phyloP scores from a whole-genome alignment of 2,329 filamentous ascomycete genomes.

The Fonsecaea nubica region DNA sequence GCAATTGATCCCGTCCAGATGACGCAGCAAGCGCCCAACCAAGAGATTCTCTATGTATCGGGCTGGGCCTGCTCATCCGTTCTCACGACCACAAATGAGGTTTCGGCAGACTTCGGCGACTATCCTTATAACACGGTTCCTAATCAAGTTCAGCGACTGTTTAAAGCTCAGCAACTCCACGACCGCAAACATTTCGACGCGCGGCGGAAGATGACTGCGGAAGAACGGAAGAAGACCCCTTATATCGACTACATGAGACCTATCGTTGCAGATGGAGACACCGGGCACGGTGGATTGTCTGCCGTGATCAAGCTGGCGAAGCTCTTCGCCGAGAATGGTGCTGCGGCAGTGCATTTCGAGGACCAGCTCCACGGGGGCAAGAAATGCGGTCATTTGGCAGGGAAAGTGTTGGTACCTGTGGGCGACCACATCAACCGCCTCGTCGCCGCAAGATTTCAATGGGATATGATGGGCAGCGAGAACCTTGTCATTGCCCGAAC shows the following conservation, averaged over 20 bases:
- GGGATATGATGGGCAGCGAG: constrained; percentile 97
- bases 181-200: constrained; percentile 94
- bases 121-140: constrained; percentile 99
- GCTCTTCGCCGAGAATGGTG: constrained; percentile 95
- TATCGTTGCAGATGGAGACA: constrained; percentile 96
- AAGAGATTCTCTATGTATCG: constrained; percentile 94
- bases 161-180: constrained; percentile 96
- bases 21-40: constrained; percentile 96
- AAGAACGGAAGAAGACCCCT: constrained; percentile 75
- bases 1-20: constrained; percentile 99
- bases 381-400: constrained; percentile 95
- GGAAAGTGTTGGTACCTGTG: constrained; percentile 91
- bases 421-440: constrained; percentile 97
- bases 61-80: constrained; percentile 97
- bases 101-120: constrained; percentile 96
- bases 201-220: constrained; percentile 75
- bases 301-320: constrained; percentile 96
- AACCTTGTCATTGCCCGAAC: constrained; percentile 94
- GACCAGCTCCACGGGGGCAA: constrained; percentile 98
- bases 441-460: constrained; percentile 90
- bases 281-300: constrained; percentile 87
- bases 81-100: constrained; percentile 92
- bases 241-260: constrained; percentile 93
- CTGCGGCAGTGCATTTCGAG: constrained; percentile 95
- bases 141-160: constrained; percentile 93